phyloP scores from a whole-genome alignment of 371 early-diverging fungal genomes.

The Syncephalastrum monosporum region DNA sequence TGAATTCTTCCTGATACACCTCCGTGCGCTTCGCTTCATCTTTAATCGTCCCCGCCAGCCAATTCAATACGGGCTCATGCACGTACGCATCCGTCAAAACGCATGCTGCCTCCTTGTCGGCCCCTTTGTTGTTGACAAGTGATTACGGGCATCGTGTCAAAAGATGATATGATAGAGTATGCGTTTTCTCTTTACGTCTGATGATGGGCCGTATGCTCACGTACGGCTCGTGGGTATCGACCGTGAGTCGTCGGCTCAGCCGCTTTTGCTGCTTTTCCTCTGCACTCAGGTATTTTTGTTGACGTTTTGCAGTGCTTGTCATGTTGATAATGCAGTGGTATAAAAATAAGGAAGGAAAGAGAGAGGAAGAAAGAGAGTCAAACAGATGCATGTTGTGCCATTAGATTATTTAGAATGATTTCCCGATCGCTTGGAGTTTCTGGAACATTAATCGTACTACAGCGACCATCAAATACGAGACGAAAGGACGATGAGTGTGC shows the following conservation, averaged over 20 bases:
- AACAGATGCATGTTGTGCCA: no score
- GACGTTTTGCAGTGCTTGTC: no score
- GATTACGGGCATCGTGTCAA: no score
- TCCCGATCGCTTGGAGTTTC: no score
- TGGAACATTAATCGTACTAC: no score
- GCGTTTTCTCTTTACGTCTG: constrained; percentile 19
- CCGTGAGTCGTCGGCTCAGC: constrained; percentile 20
- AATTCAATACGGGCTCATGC: constrained; percentile 15
- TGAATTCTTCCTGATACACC: constrained; percentile 9
- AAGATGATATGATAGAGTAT: background rate
- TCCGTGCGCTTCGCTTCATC: no score
- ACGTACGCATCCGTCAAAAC: constrained; percentile 24
- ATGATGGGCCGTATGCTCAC: constrained; percentile 24
- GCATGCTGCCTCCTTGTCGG: constrained; percentile 31
- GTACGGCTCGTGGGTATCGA: constrained; percentile 21
- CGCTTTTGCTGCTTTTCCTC: constrained; percentile 20
- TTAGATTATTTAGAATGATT: no score
- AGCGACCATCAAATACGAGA: no score
- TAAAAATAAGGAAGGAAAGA: no score
- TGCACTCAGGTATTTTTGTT: background rate
- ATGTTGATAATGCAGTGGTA: no score
- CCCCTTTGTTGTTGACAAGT: constrained; percentile 12
- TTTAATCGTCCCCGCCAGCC: constrained; percentile 12
- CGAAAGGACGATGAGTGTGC: no score
- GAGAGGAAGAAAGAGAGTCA: no score